These are phyloP conservation scores for Raddia distichophylla DNA, from an alignment of 176 grass and related monocot genomes.

Conservation along the genomic window DNA sequence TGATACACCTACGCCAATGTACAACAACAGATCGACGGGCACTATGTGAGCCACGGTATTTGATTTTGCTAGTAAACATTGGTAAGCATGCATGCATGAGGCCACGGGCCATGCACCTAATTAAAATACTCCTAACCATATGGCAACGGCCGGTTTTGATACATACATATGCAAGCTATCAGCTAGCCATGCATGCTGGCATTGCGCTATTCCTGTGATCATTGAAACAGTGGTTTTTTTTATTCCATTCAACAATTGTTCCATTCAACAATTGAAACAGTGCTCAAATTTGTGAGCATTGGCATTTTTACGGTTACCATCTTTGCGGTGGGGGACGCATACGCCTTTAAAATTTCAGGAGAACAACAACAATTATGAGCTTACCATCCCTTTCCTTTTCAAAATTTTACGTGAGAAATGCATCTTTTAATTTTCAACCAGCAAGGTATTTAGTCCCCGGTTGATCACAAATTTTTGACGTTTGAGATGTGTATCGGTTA, in stretches of 20 bases:
- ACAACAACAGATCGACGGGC: background rate
- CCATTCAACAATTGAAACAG: too few relatives aligned
- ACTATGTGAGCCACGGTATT: background rate
- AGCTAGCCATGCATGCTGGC: background rate
- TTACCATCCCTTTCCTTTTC: too few relatives aligned
- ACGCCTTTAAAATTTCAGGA: background rate
- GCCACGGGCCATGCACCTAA: background rate
- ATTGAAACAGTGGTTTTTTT: background rate
- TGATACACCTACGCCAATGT: background rate
- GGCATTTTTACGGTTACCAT: background rate
- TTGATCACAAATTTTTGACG: too few relatives aligned
- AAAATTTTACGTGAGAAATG: too few relatives aligned
- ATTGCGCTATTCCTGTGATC: background rate
- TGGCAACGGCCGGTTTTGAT: conserved; percentile 13
- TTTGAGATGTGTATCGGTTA: too few relatives aligned
- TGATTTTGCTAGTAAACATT: background rate
- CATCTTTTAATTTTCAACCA: too few relatives aligned
- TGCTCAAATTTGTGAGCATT: too few relatives aligned
- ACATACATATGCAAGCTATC: background rate
- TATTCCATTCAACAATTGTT: background rate
- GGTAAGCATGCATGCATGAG: background rate
- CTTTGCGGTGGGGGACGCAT: background rate
- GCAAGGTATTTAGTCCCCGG: too few relatives aligned
- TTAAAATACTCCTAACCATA: background rate
- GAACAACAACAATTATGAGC: too few relatives aligned